Base-by-base conservation (phyloP, 2,329 filamentous ascomycete species). In the Periconia sp. region DNA sequence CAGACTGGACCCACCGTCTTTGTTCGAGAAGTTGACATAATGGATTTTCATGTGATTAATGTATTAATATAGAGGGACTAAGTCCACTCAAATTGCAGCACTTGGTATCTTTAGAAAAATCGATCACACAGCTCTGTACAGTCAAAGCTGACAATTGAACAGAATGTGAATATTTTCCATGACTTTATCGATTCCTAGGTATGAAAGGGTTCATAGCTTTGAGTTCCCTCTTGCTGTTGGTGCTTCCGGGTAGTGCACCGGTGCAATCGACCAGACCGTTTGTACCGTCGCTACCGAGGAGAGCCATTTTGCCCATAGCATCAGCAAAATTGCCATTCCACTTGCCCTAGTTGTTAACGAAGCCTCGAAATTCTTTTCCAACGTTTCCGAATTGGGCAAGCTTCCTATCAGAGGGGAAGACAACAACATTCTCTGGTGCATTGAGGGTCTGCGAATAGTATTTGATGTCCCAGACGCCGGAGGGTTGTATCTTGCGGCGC, bases 401-500 rank as follows among this genome's bases (percentile, higher is more conserved):
- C 39, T 66, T 65, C 28, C 55, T 53, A 30, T 70, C 68, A 21
- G 51, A 56, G 2, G 65, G 59, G 24, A 70, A 63, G 13, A 63
- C 54, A 11, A 63, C 47, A 7, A 63, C 50, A 6, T 54, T 58
- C 7, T 50, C 22, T 2, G 50, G 42, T 17, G 61, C 54, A 21
- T 52, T 58, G 17, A 63, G 48, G n/a, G 62, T 68, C 37, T 68
- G 41, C 25, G 26, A 23, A 35, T 56, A 60, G 42, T 52, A 61
- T 10, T 48, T 52, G 15, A 58, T 48, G 36, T 61, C 66, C 62
- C 62, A 69, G 4, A 65, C 48, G 2, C 67, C 71, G 0, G 74
- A n/a, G 75, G 0, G 78, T 79, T 7, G 68, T 62, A 53, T 80
- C 77, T 48, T 77, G 72, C 0, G 73, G 39, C 4, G 60, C 56